These are phyloP conservation scores for Achaetomiella virescens DNA, from an alignment of 495 filamentous ascomycete species.

Conservation along the genomic window DNA sequence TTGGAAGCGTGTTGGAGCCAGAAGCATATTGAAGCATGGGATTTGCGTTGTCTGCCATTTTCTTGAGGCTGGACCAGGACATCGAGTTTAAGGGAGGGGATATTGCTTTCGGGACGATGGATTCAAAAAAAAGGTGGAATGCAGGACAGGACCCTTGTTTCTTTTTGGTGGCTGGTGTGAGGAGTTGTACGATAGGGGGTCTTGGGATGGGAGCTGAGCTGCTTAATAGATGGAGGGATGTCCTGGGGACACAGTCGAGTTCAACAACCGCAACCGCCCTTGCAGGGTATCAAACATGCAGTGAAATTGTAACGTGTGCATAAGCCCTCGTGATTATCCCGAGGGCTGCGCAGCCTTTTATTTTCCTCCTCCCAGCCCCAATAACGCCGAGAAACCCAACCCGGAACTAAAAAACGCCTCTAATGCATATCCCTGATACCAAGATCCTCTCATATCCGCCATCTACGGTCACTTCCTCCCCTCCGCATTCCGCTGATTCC, in stretches of 20 bases:
- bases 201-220: not conserved
- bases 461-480: slow-evolving; percentile 28
- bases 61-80: not conserved
- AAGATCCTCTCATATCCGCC: not conserved
- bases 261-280: not conserved
- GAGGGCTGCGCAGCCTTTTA: not conserved
- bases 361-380: not conserved
- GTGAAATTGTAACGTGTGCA: not conserved
- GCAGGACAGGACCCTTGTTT: not conserved
- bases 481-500: slow-evolving; percentile 53
- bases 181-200: slow-evolving; percentile 6
- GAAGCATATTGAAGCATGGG: not conserved
- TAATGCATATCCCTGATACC: not conserved
- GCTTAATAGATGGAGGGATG: slow-evolving; percentile 2
- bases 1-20: not conserved
- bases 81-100: not conserved
- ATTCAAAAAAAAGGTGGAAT: not conserved
- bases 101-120: not conserved
- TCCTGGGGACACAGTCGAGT: slow-evolving; percentile 1
- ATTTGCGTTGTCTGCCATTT: not conserved
- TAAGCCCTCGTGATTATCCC: not conserved
- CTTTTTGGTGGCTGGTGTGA: not conserved
- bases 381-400: not conserved
- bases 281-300: not conserved
- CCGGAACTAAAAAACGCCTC: not conserved